Evolutionary conservation across 2,329 filamentous ascomycete species (phyloP), one percentile per base, ranked within the genome.

Genomic region (Beauveria sp.): DNA sequence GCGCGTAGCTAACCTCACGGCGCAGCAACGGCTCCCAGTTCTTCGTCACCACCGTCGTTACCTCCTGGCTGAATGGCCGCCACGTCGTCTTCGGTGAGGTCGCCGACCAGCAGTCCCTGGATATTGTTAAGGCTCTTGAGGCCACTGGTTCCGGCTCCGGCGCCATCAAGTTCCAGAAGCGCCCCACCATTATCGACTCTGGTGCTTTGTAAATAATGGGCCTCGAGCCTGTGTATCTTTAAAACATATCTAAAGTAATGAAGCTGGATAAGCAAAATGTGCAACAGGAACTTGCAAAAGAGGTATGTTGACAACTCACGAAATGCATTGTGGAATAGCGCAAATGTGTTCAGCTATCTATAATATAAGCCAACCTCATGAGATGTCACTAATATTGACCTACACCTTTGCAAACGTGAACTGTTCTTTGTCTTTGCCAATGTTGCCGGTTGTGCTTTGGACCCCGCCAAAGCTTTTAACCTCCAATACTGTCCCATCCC

Each of bases 1-100:
- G 5, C 26, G 14, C 64, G 40, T 54, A 34, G 26, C 69, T 68
- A 47, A 69, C 55, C 79, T 16, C 78, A 20, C 79, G 79, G 12
- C 78, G 77, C 65, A 96, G 94, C 76, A 99, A 99, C 80, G 94
- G 94, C 70, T 96, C 91, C 56, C 93, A 97, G 78, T 97, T 97
- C 84, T 97, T 97, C 83, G 80, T 97, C 74, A 97, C 93, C 70
- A 97, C 93, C 61, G 91, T 96, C 55, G 83, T 87, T 63, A 97
- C 94, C 63, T 87, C 87, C 61, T 96, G 96, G 83, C 82, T 94
- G 68, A 84, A 94, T 75, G 85, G 84, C 72, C 88, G 88, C 75
- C 90, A 94, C 82, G 89, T 92, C 76, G 89, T 92, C 73, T 92
- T 92, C 78, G 91, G 90, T 73, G 81, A 90, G 79, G 88, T 92